Base-by-base conservation (phyloP, 2,329 filamentous ascomycete genomes). In the Rugonectria rugulosa region DNA sequence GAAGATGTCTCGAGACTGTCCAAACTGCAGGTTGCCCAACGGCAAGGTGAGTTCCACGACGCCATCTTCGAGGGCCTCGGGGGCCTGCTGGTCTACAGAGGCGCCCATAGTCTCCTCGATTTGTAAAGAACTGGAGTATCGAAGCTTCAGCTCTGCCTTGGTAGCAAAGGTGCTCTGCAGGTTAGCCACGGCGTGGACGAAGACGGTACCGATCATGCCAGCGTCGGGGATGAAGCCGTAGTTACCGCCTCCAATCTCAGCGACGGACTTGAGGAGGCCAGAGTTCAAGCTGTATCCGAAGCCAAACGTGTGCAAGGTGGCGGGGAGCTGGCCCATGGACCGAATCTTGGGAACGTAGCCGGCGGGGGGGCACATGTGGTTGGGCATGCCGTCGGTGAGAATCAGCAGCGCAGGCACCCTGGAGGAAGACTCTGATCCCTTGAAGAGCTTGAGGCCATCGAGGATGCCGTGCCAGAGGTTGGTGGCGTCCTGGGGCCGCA, bases 121-220 rank as follows among this genome's bases (percentile, higher is more conserved):
- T 2, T 69, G 50, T 5, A 83, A 46, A 0, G 62, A 59, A 3
- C 63, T 53, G 0, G 76, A 70, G 43, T 77, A 79, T 0, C 62
- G 70, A 17, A 87, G 56, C 2, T 68, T 70, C 2, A 87, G 67
- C 0, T 62, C 70, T 3, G 79, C 79, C 1, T 75, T 72, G 4
- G 73, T 80, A 3, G 83, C 83, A 57, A 79, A 86, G 0, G 84
- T 87, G 3, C 80, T 78, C 62, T 85, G 84, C 2, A 88, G 67
- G 59, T 87, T 86, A 15, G 85, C 84, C 2, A 87, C 77, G 2
- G 85, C 82, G 62, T 88, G 83, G 3, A 86, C 77, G 56, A 88
- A 87, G 4, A 85, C 82, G 3, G 85, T 87, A 3, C 81, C 81
- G 56, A 88, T 82, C 83, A 88, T 86, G 55, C 83, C 81, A 0